phyloP scores from a whole-genome alignment of 148 eudicot genomes.

The Rhododendron griersonianum region DNA sequence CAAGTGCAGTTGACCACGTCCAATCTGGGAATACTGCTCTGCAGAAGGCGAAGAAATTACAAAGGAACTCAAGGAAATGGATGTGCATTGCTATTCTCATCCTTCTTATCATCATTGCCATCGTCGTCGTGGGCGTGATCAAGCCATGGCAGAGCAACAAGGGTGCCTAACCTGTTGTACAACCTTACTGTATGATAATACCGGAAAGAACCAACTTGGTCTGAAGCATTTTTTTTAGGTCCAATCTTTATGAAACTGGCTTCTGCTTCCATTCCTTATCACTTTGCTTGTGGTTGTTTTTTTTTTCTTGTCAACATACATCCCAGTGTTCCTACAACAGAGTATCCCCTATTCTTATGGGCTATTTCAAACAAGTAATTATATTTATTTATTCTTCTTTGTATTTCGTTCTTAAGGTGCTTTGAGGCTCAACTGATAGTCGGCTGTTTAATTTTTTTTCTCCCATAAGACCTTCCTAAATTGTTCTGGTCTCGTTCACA shows the following conservation, averaged over 20 bases:
- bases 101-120: slow-evolving; percentile 52
- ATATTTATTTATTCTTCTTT: neutral
- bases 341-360: neutral
- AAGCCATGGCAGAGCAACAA: slow-evolving; percentile 76
- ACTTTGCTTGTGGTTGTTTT: neutral
- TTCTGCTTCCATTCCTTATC: neutral
- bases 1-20: slow-evolving; percentile 82
- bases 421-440: neutral
- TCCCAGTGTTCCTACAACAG: neutral
- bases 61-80: slow-evolving; percentile 83
- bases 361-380: neutral
- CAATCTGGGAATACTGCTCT: slow-evolving; percentile 75
- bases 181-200: neutral
- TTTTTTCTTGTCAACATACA: neutral
- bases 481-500: neutral
- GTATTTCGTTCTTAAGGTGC: neutral
- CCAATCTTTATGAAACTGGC: neutral
- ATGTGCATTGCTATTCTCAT: slow-evolving; percentile 75
- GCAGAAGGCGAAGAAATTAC: slow-evolving; percentile 66
- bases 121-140: slow-evolving; percentile 66
- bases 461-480: neutral
- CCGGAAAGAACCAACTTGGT: neutral
- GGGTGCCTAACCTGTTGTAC: slow-evolving; percentile 34
- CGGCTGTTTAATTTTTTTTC: neutral
- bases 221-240: neutral